Conservation (phyloP, 2,329 filamentous ascomycete species). For the Arthrocladium fulminans region DNA sequence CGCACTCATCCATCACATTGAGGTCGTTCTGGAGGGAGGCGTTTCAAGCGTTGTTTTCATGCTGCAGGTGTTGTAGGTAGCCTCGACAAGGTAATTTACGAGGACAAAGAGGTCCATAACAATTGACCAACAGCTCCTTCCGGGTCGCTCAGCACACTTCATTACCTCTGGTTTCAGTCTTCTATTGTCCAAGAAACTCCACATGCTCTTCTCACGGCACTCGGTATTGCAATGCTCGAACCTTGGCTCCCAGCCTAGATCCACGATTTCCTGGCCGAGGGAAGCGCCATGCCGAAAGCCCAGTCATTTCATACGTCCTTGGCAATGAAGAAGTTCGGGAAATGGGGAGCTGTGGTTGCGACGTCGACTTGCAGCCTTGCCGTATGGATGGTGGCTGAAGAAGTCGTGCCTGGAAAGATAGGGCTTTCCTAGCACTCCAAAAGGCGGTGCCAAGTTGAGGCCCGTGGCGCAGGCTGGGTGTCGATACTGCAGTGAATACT, state of each 20-base stretch:
- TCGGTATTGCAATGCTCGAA: slow-evolving; percentile 29
- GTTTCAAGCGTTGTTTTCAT: no score
- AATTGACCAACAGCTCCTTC: no score
- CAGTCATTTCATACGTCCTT: slow-evolving; percentile 9
- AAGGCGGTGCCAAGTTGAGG: slow-evolving; percentile 27
- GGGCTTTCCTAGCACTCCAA: slow-evolving; percentile 25
- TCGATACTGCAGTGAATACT: slow-evolving; percentile 31
- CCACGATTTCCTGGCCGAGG: slow-evolving; percentile 11
- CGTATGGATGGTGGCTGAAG: slow-evolving; percentile 19
- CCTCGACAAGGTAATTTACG: no score
- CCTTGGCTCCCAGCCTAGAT: slow-evolving; percentile 23
- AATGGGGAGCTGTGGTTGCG: slow-evolving; percentile 24
- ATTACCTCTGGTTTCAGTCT: slow-evolving; percentile 32
- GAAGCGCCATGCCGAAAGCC: slow-evolving; percentile 8
- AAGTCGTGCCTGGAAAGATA: slow-evolving; percentile 24
- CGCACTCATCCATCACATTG: no score
- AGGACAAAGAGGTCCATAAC: no score
- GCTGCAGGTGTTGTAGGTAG: no score
- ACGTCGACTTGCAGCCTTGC: slow-evolving; percentile 27
- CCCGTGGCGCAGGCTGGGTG: slow-evolving; percentile 35
- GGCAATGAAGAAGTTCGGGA: slow-evolving; percentile 17
- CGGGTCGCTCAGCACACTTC: not conserved
- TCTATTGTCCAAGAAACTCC: slow-evolving; percentile 35
- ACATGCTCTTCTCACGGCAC: slow-evolving; percentile 31
- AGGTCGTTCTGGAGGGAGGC: no score